phyloP scores from a whole-genome alignment of 129 eudicot genomes.

The Helianthus annuus region HanXRQr2.0-SUNRISE NC_035443.2:1615301-1615800 shows the following conservation, averaged over 20 bases:
- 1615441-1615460: slow-evolving; percentile 65
- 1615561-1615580: slow-evolving; percentile 59
- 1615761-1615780: slow-evolving; percentile 56
- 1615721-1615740: slow-evolving; percentile 57
- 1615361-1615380: slow-evolving; percentile 33
- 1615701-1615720: slow-evolving; percentile 54
- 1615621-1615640: slow-evolving; percentile 65
- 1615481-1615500: slow-evolving; percentile 47
- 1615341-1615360: slow-evolving; percentile 52
- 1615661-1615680: slow-evolving; percentile 50
- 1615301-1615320: not conserved
- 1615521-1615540: slow-evolving; percentile 56
- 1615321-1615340: slow-evolving; percentile 54
- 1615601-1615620: slow-evolving; percentile 39
- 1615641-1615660: slow-evolving; percentile 59
- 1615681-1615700: slow-evolving; percentile 67
- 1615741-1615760: slow-evolving; percentile 65
- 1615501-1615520: slow-evolving; percentile 54
- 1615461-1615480: slow-evolving; percentile 51
- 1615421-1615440: slow-evolving; percentile 29
- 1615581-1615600: slow-evolving; percentile 50
- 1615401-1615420: slow-evolving; percentile 51
- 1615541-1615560: slow-evolving; percentile 47
- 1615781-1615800: slow-evolving; percentile 85
- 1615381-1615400: slow-evolving; percentile 42